phyloP scores from a whole-genome alignment of 192 early-diverging fungal genomes.

The Coemansia sp. region DNA sequence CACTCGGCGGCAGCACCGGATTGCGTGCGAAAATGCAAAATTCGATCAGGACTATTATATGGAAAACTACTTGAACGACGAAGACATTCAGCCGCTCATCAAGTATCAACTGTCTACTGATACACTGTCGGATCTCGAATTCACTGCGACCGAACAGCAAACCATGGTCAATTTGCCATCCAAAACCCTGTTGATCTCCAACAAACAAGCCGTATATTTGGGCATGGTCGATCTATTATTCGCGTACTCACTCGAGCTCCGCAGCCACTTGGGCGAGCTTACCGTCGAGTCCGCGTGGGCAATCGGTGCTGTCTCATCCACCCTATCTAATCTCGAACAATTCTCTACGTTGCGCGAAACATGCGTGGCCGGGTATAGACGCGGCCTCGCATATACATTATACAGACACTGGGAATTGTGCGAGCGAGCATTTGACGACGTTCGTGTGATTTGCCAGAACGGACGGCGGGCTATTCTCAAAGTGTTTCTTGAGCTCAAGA shows the following conservation, averaged over 20 bases:
- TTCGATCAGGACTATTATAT: conserved; percentile 95
- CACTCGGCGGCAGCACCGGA: conserved; percentile 60
- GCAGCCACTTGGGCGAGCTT: conserved; percentile 77
- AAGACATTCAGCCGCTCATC: conserved; percentile 79
- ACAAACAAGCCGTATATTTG: conserved; percentile 71
- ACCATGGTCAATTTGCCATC: conserved; percentile 77
- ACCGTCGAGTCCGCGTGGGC: conserved; percentile 92
- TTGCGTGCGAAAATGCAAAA: conserved; percentile 72
- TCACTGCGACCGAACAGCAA: conserved; percentile 69
- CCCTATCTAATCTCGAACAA: conserved; percentile 74
- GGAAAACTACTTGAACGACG: conserved; percentile 80
- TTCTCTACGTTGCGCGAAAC: conserved; percentile 62
- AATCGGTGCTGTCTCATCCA: conserved; percentile 76
- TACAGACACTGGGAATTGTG: conserved; percentile 79
- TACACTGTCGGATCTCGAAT: conserved; percentile 28
- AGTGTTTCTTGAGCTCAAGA: conserved; percentile 73
- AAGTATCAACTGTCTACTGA: conserved; percentile 61
- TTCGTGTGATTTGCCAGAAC: conserved; percentile 76
- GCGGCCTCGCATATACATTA: conserved; percentile 84
- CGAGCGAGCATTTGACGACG: conserved; percentile 74
- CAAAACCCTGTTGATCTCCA: conserved; percentile 68
- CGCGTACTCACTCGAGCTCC: conserved; percentile 86
- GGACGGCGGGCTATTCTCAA: conserved; percentile 81
- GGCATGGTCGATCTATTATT: conserved; percentile 89
- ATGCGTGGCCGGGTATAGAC: conserved; percentile 68